Evolutionary conservation across 1,139 yeast species (phyloP).

Genomic region (Protomyces lactucae-debilis): DNA sequence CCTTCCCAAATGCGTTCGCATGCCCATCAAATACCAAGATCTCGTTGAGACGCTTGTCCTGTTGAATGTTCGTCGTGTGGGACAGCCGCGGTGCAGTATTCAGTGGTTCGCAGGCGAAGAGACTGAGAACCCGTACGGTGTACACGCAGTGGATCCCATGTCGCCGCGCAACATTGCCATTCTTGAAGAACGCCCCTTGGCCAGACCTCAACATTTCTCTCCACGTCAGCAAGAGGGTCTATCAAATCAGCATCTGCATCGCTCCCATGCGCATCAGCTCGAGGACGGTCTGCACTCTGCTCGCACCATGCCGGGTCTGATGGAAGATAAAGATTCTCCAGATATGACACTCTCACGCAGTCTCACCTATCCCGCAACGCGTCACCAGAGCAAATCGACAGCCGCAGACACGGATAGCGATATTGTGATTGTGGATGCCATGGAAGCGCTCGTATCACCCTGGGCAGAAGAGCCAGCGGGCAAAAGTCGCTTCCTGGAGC

Average conservation of each 20-base stretch:
- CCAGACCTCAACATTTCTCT: neutral
- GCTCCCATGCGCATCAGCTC: neutral
- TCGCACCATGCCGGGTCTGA: neutral
- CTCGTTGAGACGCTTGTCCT: neutral
- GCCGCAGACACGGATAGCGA: neutral
- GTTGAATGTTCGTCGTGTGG: neutral
- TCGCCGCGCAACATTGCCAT: neutral
- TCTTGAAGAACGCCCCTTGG: neutral
- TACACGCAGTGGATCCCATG: neutral
- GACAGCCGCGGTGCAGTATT: neutral
- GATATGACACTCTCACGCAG: neutral
- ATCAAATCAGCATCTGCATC: too few relatives aligned
- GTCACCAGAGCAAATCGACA: neutral
- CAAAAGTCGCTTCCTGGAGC: neutral
- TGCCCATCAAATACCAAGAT: neutral
- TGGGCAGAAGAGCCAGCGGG: neutral
- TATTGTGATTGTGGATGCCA: neutral
- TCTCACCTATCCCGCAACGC: neutral
- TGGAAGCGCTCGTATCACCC: neutral
- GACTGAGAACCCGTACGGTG: neutral
- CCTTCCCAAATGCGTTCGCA: neutral
- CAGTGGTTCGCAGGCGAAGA: neutral
- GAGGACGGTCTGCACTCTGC: neutral
- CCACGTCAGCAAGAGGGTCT: neutral
- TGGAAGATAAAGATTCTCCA: neutral